Evolutionary conservation across 257 asterid species (phyloP).

Genomic region (Coffea eugenioides): DNA sequence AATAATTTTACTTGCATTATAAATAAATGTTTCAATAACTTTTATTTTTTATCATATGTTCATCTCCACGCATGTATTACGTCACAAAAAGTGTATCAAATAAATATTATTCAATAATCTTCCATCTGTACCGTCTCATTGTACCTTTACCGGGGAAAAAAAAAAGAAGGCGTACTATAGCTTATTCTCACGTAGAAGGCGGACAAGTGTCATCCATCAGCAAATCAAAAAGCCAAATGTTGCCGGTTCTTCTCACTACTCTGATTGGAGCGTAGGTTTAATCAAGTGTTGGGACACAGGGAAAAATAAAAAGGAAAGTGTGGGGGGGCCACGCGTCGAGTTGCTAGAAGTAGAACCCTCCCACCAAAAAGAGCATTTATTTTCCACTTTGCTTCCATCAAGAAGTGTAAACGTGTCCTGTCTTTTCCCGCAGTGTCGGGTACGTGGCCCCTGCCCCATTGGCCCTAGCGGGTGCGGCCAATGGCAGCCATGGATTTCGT

Average conservation of each 20-base stretch:
- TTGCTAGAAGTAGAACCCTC: slow-evolving; percentile 12
- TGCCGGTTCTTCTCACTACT: background rate
- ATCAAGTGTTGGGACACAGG: background rate
- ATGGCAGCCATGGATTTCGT: slow-evolving; percentile 26
- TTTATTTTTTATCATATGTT: no score
- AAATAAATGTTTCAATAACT: no score
- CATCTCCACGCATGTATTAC: no score
- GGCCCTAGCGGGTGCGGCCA: slow-evolving; percentile 20
- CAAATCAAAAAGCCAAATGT: background rate
- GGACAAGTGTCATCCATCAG: background rate
- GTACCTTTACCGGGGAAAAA: no score
- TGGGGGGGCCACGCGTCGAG: slow-evolving; percentile 53
- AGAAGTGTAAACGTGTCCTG: slow-evolving; percentile 33
- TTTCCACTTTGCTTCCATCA: slow-evolving; percentile 34
- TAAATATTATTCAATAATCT: no score
- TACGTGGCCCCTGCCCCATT: slow-evolving; percentile 34
- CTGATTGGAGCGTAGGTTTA: slow-evolving; percentile 8
- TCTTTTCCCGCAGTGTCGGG: slow-evolving; percentile 27
- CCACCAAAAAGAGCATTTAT: slow-evolving; percentile 25
- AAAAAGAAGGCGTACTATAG: background rate
- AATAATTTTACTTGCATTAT: no score
- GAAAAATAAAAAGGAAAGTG: no score
- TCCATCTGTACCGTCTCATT: no score
- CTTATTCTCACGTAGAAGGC: background rate
- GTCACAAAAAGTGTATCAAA: no score